A percentile compares a stretch with the other conserved stretches of the same genome.
Conservation (phyloP, 768 basidiomycete genomes). For the Panaeolus papilionaceus region DNA sequence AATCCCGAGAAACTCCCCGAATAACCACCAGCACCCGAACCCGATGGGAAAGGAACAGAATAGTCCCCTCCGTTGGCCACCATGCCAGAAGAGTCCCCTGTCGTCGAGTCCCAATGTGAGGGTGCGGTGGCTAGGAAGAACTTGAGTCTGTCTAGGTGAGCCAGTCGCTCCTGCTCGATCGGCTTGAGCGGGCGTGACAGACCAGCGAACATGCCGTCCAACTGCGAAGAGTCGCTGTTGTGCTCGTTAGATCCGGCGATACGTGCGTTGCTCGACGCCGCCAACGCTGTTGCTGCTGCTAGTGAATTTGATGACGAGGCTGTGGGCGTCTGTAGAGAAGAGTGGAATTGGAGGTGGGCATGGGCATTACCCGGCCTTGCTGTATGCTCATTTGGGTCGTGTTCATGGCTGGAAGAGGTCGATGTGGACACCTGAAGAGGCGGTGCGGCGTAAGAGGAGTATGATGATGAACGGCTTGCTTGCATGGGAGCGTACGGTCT, state of each 20-base stretch:
- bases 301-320: constrained; percentile 18
- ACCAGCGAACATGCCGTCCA: constrained; percentile 40
- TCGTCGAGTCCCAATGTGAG: constrained; percentile 63
- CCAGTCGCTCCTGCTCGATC: constrained; percentile 71
- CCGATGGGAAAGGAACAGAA: background rate
- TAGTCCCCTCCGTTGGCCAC: background rate
- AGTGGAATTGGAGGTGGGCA: constrained; percentile 49
- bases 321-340: constrained; percentile 25
- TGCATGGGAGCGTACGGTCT: constrained; percentile 28
- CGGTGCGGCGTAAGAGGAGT: constrained; percentile 33
- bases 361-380: constrained; percentile 57
- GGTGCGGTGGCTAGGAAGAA: constrained; percentile 90
- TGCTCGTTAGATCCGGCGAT: constrained; percentile 23
- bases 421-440: constrained; percentile 48
- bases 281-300: constrained; percentile 20
- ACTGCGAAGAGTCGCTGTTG: background rate
- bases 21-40: constrained; percentile 21
- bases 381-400: constrained; percentile 53
- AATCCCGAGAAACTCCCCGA: constrained; percentile 27
- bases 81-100: constrained; percentile 28
- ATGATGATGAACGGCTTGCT: constrained; percentile 28
- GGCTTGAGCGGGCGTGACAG: constrained; percentile 65
- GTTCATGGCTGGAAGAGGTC: constrained; percentile 41
- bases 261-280: constrained; percentile 14
- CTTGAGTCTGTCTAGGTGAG: constrained; percentile 84